Conservation (phyloP, 148 eudicot genomes). For the Vaccinium corymbosum region DNA sequence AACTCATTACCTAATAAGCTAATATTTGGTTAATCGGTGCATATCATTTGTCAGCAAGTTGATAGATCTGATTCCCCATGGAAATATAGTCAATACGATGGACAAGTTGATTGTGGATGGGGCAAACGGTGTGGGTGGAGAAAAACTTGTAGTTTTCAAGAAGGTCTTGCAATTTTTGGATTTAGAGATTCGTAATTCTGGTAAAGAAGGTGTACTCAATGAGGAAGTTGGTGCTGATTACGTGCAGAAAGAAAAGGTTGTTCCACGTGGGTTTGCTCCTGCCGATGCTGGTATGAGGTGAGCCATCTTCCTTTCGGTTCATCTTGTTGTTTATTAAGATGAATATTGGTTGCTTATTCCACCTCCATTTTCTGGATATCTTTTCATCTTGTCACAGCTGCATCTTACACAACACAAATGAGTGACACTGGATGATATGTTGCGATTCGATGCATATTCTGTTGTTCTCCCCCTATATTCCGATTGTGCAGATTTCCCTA, state of each 20-base stretch:
- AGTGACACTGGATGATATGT: background rate
- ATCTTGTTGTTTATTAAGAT: background rate
- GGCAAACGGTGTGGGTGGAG: slow-evolving; percentile 94
- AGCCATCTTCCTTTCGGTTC: slow-evolving; percentile 23
- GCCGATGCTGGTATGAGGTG: slow-evolving; percentile 73
- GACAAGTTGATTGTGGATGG: slow-evolving; percentile 77
- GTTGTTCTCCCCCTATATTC: background rate
- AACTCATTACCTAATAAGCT: background rate
- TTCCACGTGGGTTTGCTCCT: slow-evolving; percentile 66
- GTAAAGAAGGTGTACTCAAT: slow-evolving; percentile 75
- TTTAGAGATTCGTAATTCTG: slow-evolving; percentile 71
- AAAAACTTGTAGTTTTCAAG: slow-evolving; percentile 64
- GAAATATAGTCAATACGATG: slow-evolving; percentile 18
- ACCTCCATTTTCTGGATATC: background rate
- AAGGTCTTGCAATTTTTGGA: slow-evolving; percentile 39
- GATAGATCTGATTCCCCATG: slow-evolving; percentile 63
- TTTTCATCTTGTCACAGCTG: background rate
- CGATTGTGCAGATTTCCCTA: no score
- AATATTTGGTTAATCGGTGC: slow-evolving; percentile 10
- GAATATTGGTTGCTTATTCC: slow-evolving; percentile 5
- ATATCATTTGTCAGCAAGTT: slow-evolving; percentile 54
- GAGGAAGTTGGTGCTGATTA: slow-evolving; percentile 97
- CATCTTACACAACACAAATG: background rate
- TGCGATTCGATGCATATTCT: background rate
- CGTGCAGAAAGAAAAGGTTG: slow-evolving; percentile 93